Base-by-base conservation (phyloP, 805 yeast species). In the Candida quercuum region DNA sequence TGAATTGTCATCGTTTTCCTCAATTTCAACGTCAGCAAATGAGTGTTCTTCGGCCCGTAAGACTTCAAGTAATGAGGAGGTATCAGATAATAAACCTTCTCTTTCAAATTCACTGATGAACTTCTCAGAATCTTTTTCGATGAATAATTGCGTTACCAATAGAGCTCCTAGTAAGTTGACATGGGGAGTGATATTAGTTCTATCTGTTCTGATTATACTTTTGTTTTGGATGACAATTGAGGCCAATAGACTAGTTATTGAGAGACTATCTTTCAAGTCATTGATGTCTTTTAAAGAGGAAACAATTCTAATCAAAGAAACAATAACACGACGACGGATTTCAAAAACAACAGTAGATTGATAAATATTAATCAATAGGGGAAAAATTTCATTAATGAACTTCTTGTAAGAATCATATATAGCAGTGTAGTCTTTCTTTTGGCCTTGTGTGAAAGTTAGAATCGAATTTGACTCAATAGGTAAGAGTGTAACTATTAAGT, bases 301-400 rank as follows among this genome's bases (percentile, higher is more conserved):
- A 1, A 75, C 56, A 13, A 80, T 66, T 43, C 86, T 69, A 12
- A 74, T 55, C 14, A 85, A 49, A 14, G 76, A 69, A 11, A 78
- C 58, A 17, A 84, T 58, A 1, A 73, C 74, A 36, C 72, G 66
- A 37, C 78, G 68, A 46, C 93, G 71, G 7, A 83, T 66, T 13
- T 73, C 74, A 44, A 69, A 75, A 41, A 84, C 86, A 52, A 84
- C 81, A 0, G 91, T 72, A 3, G 91, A 78, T 25, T 83, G 78
- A 49, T 80, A 86, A 8, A 85, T 71, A 42, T 74, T 77, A 10
- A 83, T 56, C 36, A 86, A 51, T 4, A 79, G 46, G 1, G 75
- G 69, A 54, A 79, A 72, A 4, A 78, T 52, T 8, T 66, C 64
- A 32, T 60, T 60, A 6, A 72, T 62, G 51, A 81, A 75, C 2